Evolutionary conservation across 139 green algal species (phyloP), one percentile per base, ranked within the genome.

Genomic region (Tetradesmus lagerheimii): DNA sequence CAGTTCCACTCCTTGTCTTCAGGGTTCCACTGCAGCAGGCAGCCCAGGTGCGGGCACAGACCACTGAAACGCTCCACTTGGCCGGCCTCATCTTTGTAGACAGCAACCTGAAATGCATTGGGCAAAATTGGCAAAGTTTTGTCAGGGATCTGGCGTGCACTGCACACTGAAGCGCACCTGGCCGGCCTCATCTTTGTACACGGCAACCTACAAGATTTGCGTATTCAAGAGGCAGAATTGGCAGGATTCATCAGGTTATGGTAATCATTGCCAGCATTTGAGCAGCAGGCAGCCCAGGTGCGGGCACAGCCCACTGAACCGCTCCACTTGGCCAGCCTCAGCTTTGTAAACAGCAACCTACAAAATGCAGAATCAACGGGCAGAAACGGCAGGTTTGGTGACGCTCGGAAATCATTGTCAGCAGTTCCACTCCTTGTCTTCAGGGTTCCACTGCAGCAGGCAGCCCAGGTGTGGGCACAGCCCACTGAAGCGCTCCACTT

Each of bases 271-370:
- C n/a, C n/a, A n/a, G n/a, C n/a, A n/a, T n/a, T n/a, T n/a, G n/a
- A n/a, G n/a, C n/a, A n/a, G n/a, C n/a, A 90, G 83, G 41, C 89
- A 92, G 43, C 83, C 89, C 57, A 89, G 53, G 66, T 92, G 83
- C 8, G 83, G 83, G 50, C 89, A 92, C 43, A 92, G 82, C 29
- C 81, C 89, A 29, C 64, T 85, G 41, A 90, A 90, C 29, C 62
- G 34, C 31, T 87, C 57, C 50, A 87, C 45, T 20, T 92, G 50
- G 64, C 89, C 89, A 2, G 34, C 11, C 15, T 80, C 71, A 86
- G 90, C 89, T 35, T 90, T 89, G 83, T 92, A 92, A 37, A 92
- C 89, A 35, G 89, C 89, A 75, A 92, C 89, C n/a, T n/a, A n/a
- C n/a, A n/a, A n/a, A n/a, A n/a, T n/a, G n/a, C n/a, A n/a, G n/a